Percentiles rank a stretch among this genome's conserved stretches.
Evolutionary conservation across 2,329 filamentous ascomycete genomes (phyloP).

Genomic region (Penicillium janthinellum): DNA sequence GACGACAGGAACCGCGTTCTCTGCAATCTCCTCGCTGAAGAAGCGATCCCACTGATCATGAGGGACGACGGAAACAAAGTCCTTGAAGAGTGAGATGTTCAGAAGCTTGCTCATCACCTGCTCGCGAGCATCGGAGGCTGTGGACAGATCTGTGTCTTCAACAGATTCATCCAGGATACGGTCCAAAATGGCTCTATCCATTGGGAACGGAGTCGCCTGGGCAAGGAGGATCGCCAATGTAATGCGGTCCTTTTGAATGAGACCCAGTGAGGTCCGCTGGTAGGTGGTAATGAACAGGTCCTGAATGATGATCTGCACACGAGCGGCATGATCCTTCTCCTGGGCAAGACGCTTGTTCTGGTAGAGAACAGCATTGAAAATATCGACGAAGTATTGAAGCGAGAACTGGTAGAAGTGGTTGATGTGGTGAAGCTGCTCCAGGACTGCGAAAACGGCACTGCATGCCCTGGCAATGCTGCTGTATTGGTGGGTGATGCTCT

Average conservation of each 20-base stretch:
- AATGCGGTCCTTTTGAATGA: conserved; percentile 91
- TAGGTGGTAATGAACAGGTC: conserved; percentile 91
- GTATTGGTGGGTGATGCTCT: conserved; percentile 93
- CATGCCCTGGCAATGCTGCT: conserved; percentile 90
- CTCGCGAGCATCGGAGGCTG: conserved; percentile 63
- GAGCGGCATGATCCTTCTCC: conserved; percentile 73
- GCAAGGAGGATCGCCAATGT: conserved; percentile 93
- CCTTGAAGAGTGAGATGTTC: conserved; percentile 72
- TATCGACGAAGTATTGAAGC: conserved; percentile 95
- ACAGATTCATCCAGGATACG: conserved; percentile 77
- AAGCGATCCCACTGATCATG: conserved; percentile 76
- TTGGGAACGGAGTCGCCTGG: conserved; percentile 92
- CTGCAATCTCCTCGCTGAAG: conserved; percentile 80
- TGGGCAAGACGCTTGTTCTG: conserved; percentile 72
- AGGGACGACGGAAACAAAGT: conserved; percentile 65
- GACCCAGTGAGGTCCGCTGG: conserved; percentile 86
- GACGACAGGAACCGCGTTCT: conserved; percentile 75
- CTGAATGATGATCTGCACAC: conserved; percentile 86
- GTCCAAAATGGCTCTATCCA: conserved; percentile 90
- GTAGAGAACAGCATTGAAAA: conserved; percentile 89
- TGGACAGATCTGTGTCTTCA: conserved; percentile 77
- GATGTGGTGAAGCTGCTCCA: conserved; percentile 96
- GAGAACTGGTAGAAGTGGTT: conserved; percentile 99
- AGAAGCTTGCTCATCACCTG: conserved; percentile 69
- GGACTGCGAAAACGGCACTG: conserved; percentile 93